A percentile compares a stretch with the other conserved stretches of the same genome.
These are phyloP conservation scores for Agaricus sinodeliciosus DNA, from an alignment of 768 basidiomycete species.

Conservation along the genomic window DNA sequence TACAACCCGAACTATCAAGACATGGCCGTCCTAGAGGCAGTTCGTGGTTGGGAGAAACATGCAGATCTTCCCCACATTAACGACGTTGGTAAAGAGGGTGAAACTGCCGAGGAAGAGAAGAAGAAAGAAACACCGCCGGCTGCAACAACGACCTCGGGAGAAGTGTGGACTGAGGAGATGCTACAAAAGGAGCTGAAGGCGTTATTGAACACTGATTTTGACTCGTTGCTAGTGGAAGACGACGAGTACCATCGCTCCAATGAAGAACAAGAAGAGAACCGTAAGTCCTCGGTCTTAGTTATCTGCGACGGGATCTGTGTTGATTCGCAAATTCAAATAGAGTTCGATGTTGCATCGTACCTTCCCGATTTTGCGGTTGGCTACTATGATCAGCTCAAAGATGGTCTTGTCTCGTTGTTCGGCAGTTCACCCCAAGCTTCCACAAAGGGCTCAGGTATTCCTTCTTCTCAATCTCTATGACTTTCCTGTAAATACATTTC, in stretches of 20 bases:
- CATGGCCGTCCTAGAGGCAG: slow-evolving; percentile 97
- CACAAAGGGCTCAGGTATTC: slow-evolving; percentile 34
- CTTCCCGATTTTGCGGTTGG: slow-evolving; percentile 78
- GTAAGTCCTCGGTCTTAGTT: slow-evolving; percentile 40
- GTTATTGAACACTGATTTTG: slow-evolving; percentile 60
- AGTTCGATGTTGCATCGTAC: slow-evolving; percentile 75
- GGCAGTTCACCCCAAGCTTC: slow-evolving; percentile 47
- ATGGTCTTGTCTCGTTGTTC: slow-evolving; percentile 56
- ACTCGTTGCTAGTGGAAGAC: slow-evolving; percentile 69
- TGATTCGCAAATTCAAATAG: slow-evolving; percentile 33
- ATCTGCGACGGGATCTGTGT: neutral
- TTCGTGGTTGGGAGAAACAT: slow-evolving; percentile 84
- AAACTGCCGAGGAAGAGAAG: slow-evolving; percentile 25
- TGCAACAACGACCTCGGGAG: slow-evolving; percentile 38
- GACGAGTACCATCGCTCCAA: slow-evolving; percentile 58
- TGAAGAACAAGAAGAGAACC: slow-evolving; percentile 29
- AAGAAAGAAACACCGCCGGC: slow-evolving; percentile 23
- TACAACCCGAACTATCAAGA: slow-evolving; percentile 99
- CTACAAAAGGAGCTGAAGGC: slow-evolving; percentile 52
- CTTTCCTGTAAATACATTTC: neutral
- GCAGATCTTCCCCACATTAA: slow-evolving; percentile 68
- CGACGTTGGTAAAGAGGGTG: slow-evolving; percentile 47
- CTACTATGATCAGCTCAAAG: slow-evolving; percentile 62
- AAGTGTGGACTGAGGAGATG: slow-evolving; percentile 51
- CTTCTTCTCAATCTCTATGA: neutral